Base-by-base conservation (phyloP, 768 basidiomycete species). In the Suillus americanus region DNA sequence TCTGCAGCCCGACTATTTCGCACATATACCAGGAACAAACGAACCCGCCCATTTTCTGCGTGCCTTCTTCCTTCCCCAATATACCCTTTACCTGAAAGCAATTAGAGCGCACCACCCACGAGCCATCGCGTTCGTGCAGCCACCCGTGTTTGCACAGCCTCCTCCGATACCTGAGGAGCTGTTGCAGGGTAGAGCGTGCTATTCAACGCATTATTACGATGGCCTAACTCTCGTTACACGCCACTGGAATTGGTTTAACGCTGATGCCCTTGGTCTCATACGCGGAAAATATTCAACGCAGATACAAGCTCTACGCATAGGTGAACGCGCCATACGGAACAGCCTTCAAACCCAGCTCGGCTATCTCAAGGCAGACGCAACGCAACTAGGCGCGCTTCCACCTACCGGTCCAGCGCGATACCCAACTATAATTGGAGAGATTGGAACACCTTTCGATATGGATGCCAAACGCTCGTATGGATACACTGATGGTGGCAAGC, bases 211-310 rank as follows among this genome's bases (percentile, higher is more conserved):
- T 74, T 99, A 95, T 75, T 99, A 98, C 71, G 96, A 99, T 69
- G 96, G 96, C 1, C 79, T 98, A 46, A 99, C 97, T 0, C 85
- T 99, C 48, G 81, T 99, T n/a, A 92, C 92, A 40, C 83, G 93
- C 41, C 93, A 95, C 70, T 95, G 92, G 94, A 90, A 95, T 73
- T 90, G 90, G 89, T 91, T 94, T 83, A 98, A 98, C 70, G 95
- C 94, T 2, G 95, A 99, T 76, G 95, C 96, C 1, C 79, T 99
- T 0, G 97, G 97, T 1, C 73, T 99, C n/a, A 76, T 99, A 40
- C 81, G 97, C 23, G 93, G 94, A 10, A 91, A 91, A 70, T 91
- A 97, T 72, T 80, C 81, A 13, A 83, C 81, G 60, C 81, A 86
- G 2, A 66, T 93, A 9, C 85, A 88, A 57, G 92, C 92, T 1